Evolutionary conservation across 345 rosid genomes (phyloP), one percentile per base, ranked within the genome.

Genomic region (Eucalyptus cloeziana): DNA sequence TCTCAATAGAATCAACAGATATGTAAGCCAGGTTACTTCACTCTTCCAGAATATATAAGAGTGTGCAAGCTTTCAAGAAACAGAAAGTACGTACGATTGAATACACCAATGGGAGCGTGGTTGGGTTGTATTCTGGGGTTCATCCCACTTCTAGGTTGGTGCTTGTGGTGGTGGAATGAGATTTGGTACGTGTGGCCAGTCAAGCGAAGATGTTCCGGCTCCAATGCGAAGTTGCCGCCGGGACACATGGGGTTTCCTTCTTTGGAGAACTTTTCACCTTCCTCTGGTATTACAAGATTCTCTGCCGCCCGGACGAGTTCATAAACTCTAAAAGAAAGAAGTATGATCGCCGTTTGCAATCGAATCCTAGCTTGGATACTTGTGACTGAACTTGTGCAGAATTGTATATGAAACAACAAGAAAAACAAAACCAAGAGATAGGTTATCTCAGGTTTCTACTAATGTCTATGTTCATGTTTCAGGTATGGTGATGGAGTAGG

Each of bases 101-200:
- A 21, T 31, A 17, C 52, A 27, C 50, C 80, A 25, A 49, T 30
- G 86, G 51, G 43, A 50, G 83, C 87, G 51, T 88, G 90, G 91
- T 19, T 87, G 50, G 88, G 87, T 25, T 87, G 54, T 71, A 37
- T 88, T 45, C 21, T 90, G 3, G 93, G 91, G 86, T 83, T 47
- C 24, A 31, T 92, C 85, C 94, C 93, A 2, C 10, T 92, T 49
- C 7, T 92, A 45, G 92, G 87, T 13, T 69, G 89, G 49, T 8
- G 91, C 33, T 7, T 91, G 51, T 91, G 93, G 96, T 92, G 92
- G 93, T 94, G 94, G 96, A 93, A 94, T 76, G 94, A 93, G 86
- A 16, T 93, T 1, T 86, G 94, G 88, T 92, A 91, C 44, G 89
- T 86, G 7, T 7, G 30, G 9, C 94, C 93, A 6, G 79, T 88